A percentile compares a stretch with the other conserved stretches of the same genome.
Conservation (phyloP, 2,329 filamentous ascomycete species). For the Penicillium sclerotigenum region DNA sequence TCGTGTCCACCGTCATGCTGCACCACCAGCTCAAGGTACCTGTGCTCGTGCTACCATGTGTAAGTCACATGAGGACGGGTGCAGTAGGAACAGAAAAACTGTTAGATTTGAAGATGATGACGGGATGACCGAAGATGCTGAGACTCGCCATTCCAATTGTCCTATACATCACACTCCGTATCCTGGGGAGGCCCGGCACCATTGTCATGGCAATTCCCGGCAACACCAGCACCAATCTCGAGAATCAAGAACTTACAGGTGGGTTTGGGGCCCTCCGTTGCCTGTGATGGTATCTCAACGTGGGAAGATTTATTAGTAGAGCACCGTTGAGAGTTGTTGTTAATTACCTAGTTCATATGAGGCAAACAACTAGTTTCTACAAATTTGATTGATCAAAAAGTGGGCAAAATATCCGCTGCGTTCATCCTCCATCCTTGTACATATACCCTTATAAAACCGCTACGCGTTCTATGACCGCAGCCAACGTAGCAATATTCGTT, state of each 20-base stretch:
- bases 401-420: background rate
- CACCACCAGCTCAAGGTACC: background rate
- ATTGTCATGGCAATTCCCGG: too few species aligned
- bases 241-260: background rate
- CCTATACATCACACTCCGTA: background rate
- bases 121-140: background rate
- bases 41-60: background rate
- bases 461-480: too few species aligned
- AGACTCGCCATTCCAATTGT: background rate
- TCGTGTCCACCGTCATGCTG: background rate
- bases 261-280: conserved; percentile 1
- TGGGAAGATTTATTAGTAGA: background rate
- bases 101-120: background rate
- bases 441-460: background rate
- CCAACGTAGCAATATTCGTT: background rate
- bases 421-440: background rate
- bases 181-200: background rate
- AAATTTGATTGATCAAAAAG: background rate
- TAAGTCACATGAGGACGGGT: background rate
- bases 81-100: background rate
- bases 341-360: background rate
- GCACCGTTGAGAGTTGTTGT: background rate
- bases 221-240: background rate
- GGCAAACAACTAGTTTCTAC: accelerated
- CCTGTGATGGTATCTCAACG: background rate